Base-by-base conservation (phyloP, 73 alveolate species). In the Paramecium pentaurelia region DNA sequence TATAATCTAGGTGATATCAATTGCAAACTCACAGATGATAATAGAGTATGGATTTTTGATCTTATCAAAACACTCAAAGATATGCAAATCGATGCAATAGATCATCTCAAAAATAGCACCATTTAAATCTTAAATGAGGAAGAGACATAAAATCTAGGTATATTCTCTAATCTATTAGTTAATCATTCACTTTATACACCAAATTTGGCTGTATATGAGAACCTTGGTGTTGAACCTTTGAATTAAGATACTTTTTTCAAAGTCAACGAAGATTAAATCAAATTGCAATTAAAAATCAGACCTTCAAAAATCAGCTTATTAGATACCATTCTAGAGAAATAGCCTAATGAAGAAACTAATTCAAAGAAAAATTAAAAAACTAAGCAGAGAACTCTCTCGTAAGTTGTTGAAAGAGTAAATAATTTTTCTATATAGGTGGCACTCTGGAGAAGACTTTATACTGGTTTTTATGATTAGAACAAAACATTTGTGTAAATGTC, bases 371-470 rank as follows among this genome's bases (percentile, higher is more conserved):
- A 36, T 20, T 20, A 49, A 80, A 32, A 80, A 27, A 80, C 77
- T 27, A 80, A 80, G 16, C 38, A 80, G 18, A 80, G 91, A 12
- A 45, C 71, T 27, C 47, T 80, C 44, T 42, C 91, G 8, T 12
- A 80, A 80, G 91, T 80, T 16, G 91, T 80, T 22, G 91, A 80
- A 80, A 80, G 75, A 80, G 91, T 80, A 80, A 7, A 36, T 9
- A 8, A 8, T 18, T 3, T 4, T 38, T 30, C 12, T 16, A 75
- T 6, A 10, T 75, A 95, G 94, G 99, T 98, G 7, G 96, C 98
- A 77, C 96, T 95, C 1, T 98, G 99, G 99, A 94, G 99, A 85
- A 96, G 96, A 85, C 95, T 98, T 64, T 98, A 98, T 90, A 96
- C 97, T 93, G 99, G 99, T 11, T 93, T 93, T 80, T 93, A 86